These are phyloP conservation scores for Plantago rigida DNA, from an alignment of 305 asterid genomes.

Conservation along the genomic window DNA sequence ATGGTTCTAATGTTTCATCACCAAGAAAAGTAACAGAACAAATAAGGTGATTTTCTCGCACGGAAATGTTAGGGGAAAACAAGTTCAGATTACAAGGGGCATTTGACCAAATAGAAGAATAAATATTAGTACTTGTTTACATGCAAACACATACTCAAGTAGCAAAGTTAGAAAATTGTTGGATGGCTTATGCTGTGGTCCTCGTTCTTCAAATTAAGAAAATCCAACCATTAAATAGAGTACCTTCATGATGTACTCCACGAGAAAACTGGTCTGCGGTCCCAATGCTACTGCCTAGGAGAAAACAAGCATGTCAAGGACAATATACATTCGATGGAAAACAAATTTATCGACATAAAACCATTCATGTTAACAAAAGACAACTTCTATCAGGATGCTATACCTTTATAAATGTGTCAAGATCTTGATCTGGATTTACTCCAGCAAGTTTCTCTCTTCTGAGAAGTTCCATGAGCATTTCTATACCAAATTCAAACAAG, in stretches of 20 bases:
- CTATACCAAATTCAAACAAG: conserved; percentile 29
- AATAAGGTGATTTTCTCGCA: too few species aligned
- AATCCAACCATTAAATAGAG: conserved; percentile 7
- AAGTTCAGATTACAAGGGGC: not conserved
- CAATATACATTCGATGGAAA: conserved; percentile 3
- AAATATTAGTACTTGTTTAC: conserved; percentile 10
- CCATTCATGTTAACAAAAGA: conserved; percentile 16
- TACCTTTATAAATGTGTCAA: conserved; percentile 69
- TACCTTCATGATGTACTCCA: conserved; percentile 82
- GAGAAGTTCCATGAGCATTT: conserved; percentile 66
- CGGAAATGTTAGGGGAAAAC: not conserved
- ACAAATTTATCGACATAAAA: conserved; percentile 8
- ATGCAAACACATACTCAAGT: not conserved
- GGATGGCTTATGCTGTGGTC: not conserved
- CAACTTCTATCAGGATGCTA: conserved; percentile 22
- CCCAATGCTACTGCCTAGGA: conserved; percentile 87
- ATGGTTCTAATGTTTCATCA: conserved; percentile 13
- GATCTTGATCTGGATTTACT: conserved; percentile 54
- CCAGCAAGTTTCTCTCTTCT: conserved; percentile 60
- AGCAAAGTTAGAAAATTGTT: not conserved
- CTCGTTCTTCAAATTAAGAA: conserved; percentile 19
- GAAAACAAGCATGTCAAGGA: conserved; percentile 37
- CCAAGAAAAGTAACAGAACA: conserved; percentile 10
- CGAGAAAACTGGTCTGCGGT: conserved; percentile 57
- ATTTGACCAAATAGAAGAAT: not conserved